phyloP scores from a whole-genome alignment of 2,329 filamentous ascomycete genomes.

The Aspergillus pseudoglaucus region DNA sequence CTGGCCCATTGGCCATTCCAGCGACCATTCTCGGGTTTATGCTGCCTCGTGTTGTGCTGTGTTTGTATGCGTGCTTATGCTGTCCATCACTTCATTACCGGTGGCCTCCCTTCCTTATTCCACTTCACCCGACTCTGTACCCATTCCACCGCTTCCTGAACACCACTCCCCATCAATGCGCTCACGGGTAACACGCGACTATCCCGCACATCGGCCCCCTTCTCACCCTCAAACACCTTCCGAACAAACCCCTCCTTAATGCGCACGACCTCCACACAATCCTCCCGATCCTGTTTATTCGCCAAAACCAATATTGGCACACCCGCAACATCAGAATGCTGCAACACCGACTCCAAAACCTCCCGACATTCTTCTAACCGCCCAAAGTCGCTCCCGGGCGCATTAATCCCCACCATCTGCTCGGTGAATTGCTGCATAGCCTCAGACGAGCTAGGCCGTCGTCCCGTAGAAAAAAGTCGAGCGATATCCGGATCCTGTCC shows the following conservation, averaged over 20 bases:
- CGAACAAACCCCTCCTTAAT: conserved; percentile 96
- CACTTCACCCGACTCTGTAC: conserved; percentile 84
- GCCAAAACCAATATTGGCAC: conserved; percentile 88
- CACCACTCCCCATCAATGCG: conserved; percentile 74
- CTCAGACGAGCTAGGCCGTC: conserved; percentile 13
- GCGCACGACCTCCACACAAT: conserved; percentile 92
- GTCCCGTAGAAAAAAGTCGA: conserved; percentile 21
- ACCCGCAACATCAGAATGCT: conserved; percentile 79
- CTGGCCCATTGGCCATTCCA: background rate
- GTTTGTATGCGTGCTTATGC: background rate
- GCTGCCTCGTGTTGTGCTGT: background rate
- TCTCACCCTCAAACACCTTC: conserved; percentile 91
- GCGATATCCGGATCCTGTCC: conserved; percentile 68
- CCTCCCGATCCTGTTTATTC: conserved; percentile 96
- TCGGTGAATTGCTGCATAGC: conserved; percentile 23
- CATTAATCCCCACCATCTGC: conserved; percentile 30
- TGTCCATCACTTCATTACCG: conserved; percentile 71
- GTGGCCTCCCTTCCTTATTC: conserved; percentile 90
- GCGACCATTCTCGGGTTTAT: background rate
- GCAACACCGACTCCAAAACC: conserved; percentile 83
- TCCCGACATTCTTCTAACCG: conserved; percentile 81
- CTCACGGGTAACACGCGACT: conserved; percentile 85
- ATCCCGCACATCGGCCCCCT: conserved; percentile 77
- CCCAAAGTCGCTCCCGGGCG: conserved; percentile 31
- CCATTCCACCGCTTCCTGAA: conserved; percentile 96